Conservation (phyloP, 2,329 filamentous ascomycete species). For the Thielaviopsis musarum region DNA sequence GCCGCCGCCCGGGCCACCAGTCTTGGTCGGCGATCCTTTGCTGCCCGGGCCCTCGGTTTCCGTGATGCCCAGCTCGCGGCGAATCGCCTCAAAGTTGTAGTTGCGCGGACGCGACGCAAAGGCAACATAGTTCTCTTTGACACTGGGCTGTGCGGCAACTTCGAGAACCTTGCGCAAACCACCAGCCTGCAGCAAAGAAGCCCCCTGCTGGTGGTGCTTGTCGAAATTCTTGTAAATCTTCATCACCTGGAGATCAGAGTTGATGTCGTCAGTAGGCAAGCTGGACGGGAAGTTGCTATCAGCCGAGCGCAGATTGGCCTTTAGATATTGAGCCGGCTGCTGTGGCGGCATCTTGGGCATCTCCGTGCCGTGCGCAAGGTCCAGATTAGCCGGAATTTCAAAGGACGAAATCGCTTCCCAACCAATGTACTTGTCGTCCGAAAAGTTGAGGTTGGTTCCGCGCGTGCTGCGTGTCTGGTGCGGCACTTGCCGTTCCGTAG, state of each 20-base stretch:
- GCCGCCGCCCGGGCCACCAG: neutral
- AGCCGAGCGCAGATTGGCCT: conserved; percentile 34
- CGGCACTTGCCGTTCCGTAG: conserved; percentile 47
- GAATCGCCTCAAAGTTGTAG: conserved; percentile 29
- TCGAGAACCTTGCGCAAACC: conserved; percentile 40
- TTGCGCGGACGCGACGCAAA: conserved; percentile 26
- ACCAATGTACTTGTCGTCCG: conserved; percentile 40
- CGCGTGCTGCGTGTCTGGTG: conserved; percentile 48
- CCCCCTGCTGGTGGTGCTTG: conserved; percentile 32
- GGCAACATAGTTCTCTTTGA: conserved; percentile 30
- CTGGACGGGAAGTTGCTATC: conserved; percentile 39
- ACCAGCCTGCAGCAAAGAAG: conserved; percentile 36
- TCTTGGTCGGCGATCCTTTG: conserved; percentile 9
- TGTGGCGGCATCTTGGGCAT: conserved; percentile 40
- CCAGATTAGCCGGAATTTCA: conserved; percentile 40
- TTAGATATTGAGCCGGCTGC: conserved; percentile 40
- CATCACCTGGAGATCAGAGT: conserved; percentile 40
- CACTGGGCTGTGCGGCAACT: conserved; percentile 31
- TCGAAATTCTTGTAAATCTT: conserved; percentile 40
- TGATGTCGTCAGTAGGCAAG: conserved; percentile 33
- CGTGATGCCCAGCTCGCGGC: conserved; percentile 33
- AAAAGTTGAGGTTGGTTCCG: conserved; percentile 36
- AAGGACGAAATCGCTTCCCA: conserved; percentile 44
- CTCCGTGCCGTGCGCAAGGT: conserved; percentile 36
- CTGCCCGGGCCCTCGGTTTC: conserved; percentile 22